Base-by-base conservation (phyloP, 805 yeast genomes). In the Ogataea thermomethanolica region DNA sequence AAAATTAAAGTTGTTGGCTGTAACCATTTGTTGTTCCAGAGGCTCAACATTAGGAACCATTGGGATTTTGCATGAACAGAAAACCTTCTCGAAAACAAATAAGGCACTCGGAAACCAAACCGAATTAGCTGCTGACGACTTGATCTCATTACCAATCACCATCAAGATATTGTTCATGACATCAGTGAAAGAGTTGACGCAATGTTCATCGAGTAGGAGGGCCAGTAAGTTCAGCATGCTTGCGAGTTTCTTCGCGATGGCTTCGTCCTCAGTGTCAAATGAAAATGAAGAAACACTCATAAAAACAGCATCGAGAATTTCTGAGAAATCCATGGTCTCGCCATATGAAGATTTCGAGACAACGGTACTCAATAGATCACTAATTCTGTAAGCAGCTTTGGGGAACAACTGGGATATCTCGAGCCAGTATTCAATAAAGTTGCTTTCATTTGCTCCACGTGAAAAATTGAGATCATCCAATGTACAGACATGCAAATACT, bases 51-150 rank as follows among this genome's bases (percentile, higher is more conserved):
- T 45, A 0, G 86, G 85, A 7, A 76, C 61, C 33, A 50, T 51
- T 0, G 88, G 87, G 4, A 78, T 62, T 25, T 69, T 70, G 3
- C 76, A 65, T 29, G 68, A 72, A 1, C 79, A 66, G 30, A 84
- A 51, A 3, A 80, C 59, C 25, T 73, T 74, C 40, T 79, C 85
- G 33, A 78, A 66, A 4, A 80, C 70, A 20, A 70, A 59, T 25
- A 87, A 55, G 0, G 79, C 76, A 41, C 74, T 68, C 0, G 82
- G 73, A 51, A 78, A 77, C 82, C 86, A 86, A 11, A 69, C 66
- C 21, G 66, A 54, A 44, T 74, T 70, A 2, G 61, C 62, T 43
- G 57, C 54, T 27, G 67, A 68, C 2, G 69, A 61, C 1, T 49
- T 57, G 8, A 78, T 44, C 2, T 65, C 62, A 1, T 53, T 58